These are phyloP conservation scores for Blastosporella zonata DNA, from an alignment of 1,284 basidiomycete genomes.

Conservation along the genomic window DNA sequence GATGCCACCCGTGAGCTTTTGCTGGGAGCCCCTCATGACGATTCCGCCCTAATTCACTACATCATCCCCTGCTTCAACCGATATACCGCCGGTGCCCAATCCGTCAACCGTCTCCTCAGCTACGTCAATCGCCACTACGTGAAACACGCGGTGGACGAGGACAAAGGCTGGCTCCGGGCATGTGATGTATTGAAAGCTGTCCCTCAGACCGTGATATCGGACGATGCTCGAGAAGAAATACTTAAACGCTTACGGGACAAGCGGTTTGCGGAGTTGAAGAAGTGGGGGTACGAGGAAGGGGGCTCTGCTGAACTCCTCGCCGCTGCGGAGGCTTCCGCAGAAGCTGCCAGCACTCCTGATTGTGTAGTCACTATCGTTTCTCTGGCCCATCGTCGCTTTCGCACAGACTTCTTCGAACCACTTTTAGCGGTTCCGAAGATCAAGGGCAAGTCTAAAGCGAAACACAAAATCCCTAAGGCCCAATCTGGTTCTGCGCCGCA, in stretches of 20 bases:
- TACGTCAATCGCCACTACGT: slow-evolving; percentile 79
- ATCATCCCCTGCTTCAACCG: slow-evolving; percentile 68
- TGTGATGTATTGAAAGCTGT: slow-evolving; percentile 64
- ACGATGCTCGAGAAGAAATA: slow-evolving; percentile 56
- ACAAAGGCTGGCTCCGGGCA: slow-evolving; percentile 70
- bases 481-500: slow-evolving; percentile 30
- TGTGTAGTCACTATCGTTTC: slow-evolving; percentile 62
- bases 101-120: slow-evolving; percentile 67
- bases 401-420: slow-evolving; percentile 67
- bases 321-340: slow-evolving; percentile 63
- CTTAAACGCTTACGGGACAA: slow-evolving; percentile 55
- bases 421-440: slow-evolving; percentile 62
- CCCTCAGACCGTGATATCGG: slow-evolving; percentile 47
- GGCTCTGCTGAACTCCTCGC: slow-evolving; percentile 46
- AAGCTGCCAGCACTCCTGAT: slow-evolving; percentile 65
- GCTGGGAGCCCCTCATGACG: slow-evolving; percentile 62
- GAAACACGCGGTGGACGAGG: slow-evolving; percentile 71
- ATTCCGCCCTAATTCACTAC: slow-evolving; percentile 62
- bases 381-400: slow-evolving; percentile 65
- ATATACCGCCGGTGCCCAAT: slow-evolving; percentile 60
- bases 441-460: slow-evolving; percentile 50
- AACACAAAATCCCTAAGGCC: slow-evolving; percentile 39
- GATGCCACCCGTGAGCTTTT: slow-evolving; percentile 58
- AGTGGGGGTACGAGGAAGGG: slow-evolving; percentile 64
- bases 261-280: slow-evolving; percentile 56